Percentiles rank a stretch among this genome's conserved stretches.
phyloP scores from a whole-genome alignment of 1,284 basidiomycete genomes.

The Mycosarcoma mackinlayi region DNA sequence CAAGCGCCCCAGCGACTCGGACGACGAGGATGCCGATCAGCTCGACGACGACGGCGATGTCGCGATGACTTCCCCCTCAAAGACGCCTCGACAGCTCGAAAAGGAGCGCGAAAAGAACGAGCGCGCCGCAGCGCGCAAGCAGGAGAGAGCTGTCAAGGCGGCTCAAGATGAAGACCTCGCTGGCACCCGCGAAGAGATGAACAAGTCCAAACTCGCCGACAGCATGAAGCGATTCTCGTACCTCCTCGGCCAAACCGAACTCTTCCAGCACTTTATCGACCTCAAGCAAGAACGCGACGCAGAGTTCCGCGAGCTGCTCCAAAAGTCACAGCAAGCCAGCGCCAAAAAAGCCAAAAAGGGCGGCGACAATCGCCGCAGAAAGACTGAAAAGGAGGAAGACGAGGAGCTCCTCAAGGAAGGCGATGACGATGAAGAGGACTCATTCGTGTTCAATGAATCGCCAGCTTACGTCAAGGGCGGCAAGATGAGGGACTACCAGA shows the following conservation, averaged over 20 bases:
- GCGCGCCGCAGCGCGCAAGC: conserved; percentile 47
- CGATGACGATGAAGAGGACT: conserved; percentile 79
- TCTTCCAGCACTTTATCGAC: conserved; percentile 68
- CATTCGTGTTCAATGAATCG: conserved; percentile 63
- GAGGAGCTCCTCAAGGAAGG: conserved; percentile 83
- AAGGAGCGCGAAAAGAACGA: conserved; percentile 56
- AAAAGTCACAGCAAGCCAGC: conserved; percentile 71
- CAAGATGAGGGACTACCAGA: conserved; percentile 90
- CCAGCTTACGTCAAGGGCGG: conserved; percentile 73
- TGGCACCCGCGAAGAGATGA: conserved; percentile 57
- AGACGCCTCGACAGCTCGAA: conserved; percentile 57
- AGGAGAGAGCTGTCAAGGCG: conserved; percentile 44
- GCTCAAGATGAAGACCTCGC: conserved; percentile 59
- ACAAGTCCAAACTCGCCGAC: conserved; percentile 63
- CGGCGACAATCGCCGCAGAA: conserved; percentile 79
- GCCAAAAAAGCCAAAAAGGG: conserved; percentile 41
- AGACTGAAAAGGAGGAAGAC: conserved; percentile 85
- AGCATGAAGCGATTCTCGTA: conserved; percentile 66
- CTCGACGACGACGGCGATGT: conserved; percentile 39
- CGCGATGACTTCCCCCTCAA: conserved; percentile 46
- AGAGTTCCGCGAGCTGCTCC: conserved; percentile 86
- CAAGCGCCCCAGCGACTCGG: conserved; percentile 26
- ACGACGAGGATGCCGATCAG: conserved; percentile 36
- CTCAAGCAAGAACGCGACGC: conserved; percentile 81
- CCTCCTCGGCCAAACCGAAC: conserved; percentile 67